A percentile compares a stretch with the other conserved stretches of the same genome.
Conservation (phyloP, 2,329 filamentous ascomycete species). For the Nakataea oryzae region DNA sequence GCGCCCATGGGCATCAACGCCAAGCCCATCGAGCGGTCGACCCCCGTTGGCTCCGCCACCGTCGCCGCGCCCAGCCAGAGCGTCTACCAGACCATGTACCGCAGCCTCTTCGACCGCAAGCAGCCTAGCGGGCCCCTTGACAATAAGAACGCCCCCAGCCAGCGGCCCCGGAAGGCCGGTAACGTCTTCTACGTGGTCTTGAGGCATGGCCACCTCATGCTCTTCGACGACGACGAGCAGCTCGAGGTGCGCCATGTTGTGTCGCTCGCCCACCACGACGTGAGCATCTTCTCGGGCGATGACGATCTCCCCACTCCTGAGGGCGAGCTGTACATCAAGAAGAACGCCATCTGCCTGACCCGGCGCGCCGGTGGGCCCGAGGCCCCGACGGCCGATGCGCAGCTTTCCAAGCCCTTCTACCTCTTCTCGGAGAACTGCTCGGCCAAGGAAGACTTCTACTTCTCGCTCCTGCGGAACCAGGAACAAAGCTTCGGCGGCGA, state of each 20-base stretch:
- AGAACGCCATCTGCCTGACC: constrained; percentile 77
- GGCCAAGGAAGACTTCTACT: constrained; percentile 97
- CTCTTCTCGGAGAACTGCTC: constrained; percentile 93
- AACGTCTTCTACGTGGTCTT: constrained; percentile 93
- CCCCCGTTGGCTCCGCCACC: constrained; percentile 64
- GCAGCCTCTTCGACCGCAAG: constrained; percentile 86
- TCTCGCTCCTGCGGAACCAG: constrained; percentile 78
- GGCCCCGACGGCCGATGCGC: constrained; percentile 42
- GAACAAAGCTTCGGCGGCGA: constrained; percentile 52
- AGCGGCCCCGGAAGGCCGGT: constrained; percentile 54
- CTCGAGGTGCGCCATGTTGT: constrained; percentile 95
- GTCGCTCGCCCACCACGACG: constrained; percentile 76
- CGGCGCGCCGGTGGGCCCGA: constrained; percentile 49
- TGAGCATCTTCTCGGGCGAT: constrained; percentile 76
- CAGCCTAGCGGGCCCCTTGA: constrained; percentile 34
- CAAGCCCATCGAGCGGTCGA: constrained; percentile 79
- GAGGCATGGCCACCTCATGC: constrained; percentile 88
- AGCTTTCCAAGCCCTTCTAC: constrained; percentile 72
- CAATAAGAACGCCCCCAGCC: constrained; percentile 33
- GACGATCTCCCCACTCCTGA: constrained; percentile 58
- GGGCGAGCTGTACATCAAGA: constrained; percentile 90
- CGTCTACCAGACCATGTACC: constrained; percentile 97
- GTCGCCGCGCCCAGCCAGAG: constrained; percentile 76
- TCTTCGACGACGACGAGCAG: constrained; percentile 93
- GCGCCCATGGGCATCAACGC: constrained; percentile 85